Percentiles rank a stretch among this genome's conserved stretches.
Evolutionary conservation across 495 filamentous ascomycete species (phyloP).

Genomic region (Clavariopsis aquatica): DNA sequence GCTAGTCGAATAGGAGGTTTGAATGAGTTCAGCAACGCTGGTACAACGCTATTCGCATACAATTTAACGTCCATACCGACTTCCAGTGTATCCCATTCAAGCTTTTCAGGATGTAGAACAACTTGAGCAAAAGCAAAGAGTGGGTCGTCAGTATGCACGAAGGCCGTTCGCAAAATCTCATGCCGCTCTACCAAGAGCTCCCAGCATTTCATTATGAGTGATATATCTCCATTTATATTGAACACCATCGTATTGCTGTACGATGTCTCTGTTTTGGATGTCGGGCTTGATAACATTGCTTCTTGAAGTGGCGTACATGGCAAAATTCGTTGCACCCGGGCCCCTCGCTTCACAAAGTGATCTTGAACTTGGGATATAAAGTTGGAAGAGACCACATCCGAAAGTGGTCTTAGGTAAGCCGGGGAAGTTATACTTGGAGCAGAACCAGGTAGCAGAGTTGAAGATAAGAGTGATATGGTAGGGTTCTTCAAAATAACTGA

Average conservation of each 20-base stretch:
- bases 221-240: slow-evolving; percentile 49
- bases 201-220: slow-evolving; percentile 52
- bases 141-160: slow-evolving; percentile 55
- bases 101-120: slow-evolving; percentile 47
- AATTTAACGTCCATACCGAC: slow-evolving; percentile 4
- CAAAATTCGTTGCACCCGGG: slow-evolving; percentile 55
- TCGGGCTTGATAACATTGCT: slow-evolving; percentile 68
- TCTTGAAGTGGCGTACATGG: slow-evolving; percentile 83
- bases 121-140: slow-evolving; percentile 61
- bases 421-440: background rate
- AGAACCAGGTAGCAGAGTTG: background rate
- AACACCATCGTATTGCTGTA: slow-evolving; percentile 62
- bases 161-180: slow-evolving; percentile 64
- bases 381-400: slow-evolving; percentile 43
- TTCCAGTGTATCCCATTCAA: slow-evolving; percentile 41
- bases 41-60: slow-evolving; percentile 7
- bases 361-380: slow-evolving; percentile 43
- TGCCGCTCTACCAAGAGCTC: slow-evolving; percentile 55
- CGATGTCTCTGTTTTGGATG: slow-evolving; percentile 36
- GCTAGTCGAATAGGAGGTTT: slow-evolving; percentile 29
- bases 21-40: slow-evolving; percentile 10
- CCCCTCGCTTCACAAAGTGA: slow-evolving; percentile 43
- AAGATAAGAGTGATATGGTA: slow-evolving; percentile 55
- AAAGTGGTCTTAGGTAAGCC: background rate
- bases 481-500: slow-evolving; percentile 65